Evolutionary conservation across 768 basidiomycete species (phyloP), one percentile per base, ranked within the genome.

Genomic region (Russula emetica): DNA sequence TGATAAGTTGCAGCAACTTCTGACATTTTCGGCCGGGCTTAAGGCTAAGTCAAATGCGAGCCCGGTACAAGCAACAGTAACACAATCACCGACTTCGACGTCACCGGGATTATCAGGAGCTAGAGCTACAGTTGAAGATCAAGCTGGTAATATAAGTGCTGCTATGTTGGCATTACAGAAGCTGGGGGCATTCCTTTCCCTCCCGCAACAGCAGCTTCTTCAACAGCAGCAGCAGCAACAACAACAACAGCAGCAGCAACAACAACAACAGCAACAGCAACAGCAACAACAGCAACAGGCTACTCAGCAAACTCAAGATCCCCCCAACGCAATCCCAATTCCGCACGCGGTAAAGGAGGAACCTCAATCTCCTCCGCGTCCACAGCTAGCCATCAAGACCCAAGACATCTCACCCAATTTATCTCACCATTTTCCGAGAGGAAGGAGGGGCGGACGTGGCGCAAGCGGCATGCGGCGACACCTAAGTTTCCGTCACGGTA

Each of bases 1-100:
- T 36, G 62, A 63, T 0, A 63, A 59, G 44, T 40, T 64, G 36
- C 63, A 64, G 47, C 57, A 60, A 26, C 16, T 64, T 22, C 22
- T 64, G 34, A 32, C 63, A 6, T 22, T 50, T 30, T 60, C 63
- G 2, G 58, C 63, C 0, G 63, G 63, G 16, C 44, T 64, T 1
- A 60, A 32, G 32, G 53, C 58, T 1, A 38, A 36, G 26, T n/a
- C 59, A 18, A 36, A 22, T 22, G 22, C 38, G 9, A 52, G 36
- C 22, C 45, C n/a, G 22, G 38, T 55, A 30, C 58, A 47, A 28
- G 51, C 34, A 30, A 45, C 38, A 28, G 51, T 26, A 30, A 45
- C 38, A 2, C 51, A 36, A 22, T 6, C 44, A 1, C 26, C 44
- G 7, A 20, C 36, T 4, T 22, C 28, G 22, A 22, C 47, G 26